Evolutionary conservation across 495 filamentous ascomycete species (phyloP).

Genomic region (Penicillium manginii): DNA sequence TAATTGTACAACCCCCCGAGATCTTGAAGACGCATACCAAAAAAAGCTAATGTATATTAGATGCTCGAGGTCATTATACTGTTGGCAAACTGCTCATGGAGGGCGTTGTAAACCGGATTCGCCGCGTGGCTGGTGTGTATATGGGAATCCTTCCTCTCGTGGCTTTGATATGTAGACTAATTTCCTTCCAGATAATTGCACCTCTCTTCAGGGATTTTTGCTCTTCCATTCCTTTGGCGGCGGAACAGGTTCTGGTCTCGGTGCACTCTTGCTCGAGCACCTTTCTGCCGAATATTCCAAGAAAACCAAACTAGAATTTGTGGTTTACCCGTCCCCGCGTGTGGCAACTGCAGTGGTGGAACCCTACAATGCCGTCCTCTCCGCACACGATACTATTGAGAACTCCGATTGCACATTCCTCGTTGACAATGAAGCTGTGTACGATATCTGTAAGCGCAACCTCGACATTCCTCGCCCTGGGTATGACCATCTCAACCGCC

Average conservation of each 20-base stretch:
- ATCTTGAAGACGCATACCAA: background rate
- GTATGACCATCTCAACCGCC: slow-evolving; percentile 86
- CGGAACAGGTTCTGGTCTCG: slow-evolving; percentile 90
- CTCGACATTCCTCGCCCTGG: slow-evolving; percentile 84
- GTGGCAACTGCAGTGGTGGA: slow-evolving; percentile 89
- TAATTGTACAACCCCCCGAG: slow-evolving; percentile 60
- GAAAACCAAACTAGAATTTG: slow-evolving; percentile 94
- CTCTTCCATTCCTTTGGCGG: slow-evolving; percentile 95
- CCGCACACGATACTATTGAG: slow-evolving; percentile 91
- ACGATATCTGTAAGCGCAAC: slow-evolving; percentile 89
- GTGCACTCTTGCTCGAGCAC: slow-evolving; percentile 83
- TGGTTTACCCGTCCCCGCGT: slow-evolving; percentile 83
- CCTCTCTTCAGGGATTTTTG: slow-evolving; percentile 88
- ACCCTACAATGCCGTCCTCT: slow-evolving; percentile 91
- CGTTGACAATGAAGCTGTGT: slow-evolving; percentile 92
- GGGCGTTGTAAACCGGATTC: slow-evolving; percentile 80
- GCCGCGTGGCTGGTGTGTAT: slow-evolving; percentile 75
- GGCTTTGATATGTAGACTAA: slow-evolving; percentile 18
- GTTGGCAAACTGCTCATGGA: slow-evolving; percentile 91
- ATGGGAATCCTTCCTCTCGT: background rate
- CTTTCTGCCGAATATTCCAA: slow-evolving; percentile 89
- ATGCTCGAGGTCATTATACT: slow-evolving; percentile 92
- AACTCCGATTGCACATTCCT: slow-evolving; percentile 92
- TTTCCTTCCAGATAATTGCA: slow-evolving; percentile 73
- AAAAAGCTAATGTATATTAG: slow-evolving; percentile 45